Conservation (phyloP, 441 rosid genomes). For the Erysimum cheiri region DNA sequence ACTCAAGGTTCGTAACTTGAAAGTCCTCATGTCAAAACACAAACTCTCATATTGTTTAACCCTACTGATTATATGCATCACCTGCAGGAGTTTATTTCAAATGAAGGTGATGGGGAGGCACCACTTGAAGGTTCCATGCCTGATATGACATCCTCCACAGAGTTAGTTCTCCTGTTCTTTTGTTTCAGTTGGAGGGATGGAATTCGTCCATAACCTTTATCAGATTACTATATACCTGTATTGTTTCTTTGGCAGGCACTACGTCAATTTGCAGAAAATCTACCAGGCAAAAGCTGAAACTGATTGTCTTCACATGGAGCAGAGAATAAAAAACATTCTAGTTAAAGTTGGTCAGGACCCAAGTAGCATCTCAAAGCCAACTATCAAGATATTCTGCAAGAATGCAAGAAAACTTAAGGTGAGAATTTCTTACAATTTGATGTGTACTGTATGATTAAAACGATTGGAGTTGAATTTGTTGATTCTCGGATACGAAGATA, state of each 20-base stretch:
- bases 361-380: slow-evolving; percentile 64
- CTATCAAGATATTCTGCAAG: slow-evolving; percentile 80
- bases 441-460: neutral
- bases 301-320: slow-evolving; percentile 76
- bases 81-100: slow-evolving; percentile 80
- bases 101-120: slow-evolving; percentile 88
- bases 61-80: slow-evolving; percentile 30
- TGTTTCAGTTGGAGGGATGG: slow-evolving; percentile 9
- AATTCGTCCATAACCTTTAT: slow-evolving; percentile 18
- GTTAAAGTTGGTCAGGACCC: slow-evolving; percentile 78
- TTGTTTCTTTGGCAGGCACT: slow-evolving; percentile 62
- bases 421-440: slow-evolving; percentile 31
- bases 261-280: slow-evolving; percentile 87
- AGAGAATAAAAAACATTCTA: slow-evolving; percentile 60
- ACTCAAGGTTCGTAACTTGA: slow-evolving; percentile 70
- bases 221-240: slow-evolving; percentile 14
- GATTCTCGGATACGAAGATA: too few relatives aligned
- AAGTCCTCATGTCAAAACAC: slow-evolving; percentile 15
- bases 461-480: too few relatives aligned
- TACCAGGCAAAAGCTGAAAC: slow-evolving; percentile 92
- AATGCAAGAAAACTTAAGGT: slow-evolving; percentile 94
- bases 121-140: slow-evolving; percentile 98
- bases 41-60: slow-evolving; percentile 11
- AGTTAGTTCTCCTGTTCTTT: slow-evolving; percentile 57
- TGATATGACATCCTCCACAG: slow-evolving; percentile 98